Evolutionary conservation across 768 basidiomycete genomes (phyloP).

Genomic region (Agrocybe pediades): DNA sequence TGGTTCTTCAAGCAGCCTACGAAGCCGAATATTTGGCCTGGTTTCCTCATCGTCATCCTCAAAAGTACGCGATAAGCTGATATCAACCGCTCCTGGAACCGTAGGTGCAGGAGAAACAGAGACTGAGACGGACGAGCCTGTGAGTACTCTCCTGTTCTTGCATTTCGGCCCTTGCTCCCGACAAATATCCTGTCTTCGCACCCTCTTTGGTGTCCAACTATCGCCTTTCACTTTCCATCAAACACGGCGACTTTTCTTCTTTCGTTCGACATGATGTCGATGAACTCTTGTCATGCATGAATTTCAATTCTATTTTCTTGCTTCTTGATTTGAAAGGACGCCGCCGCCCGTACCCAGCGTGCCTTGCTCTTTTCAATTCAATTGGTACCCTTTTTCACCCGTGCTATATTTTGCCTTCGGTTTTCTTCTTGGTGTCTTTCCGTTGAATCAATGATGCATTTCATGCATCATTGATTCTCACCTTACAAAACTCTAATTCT

Average conservation of each 20-base stretch:
- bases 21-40: slow-evolving; percentile 31
- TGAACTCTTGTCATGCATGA: background rate
- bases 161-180: background rate
- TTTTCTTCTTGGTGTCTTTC: background rate
- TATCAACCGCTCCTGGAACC: slow-evolving; percentile 64
- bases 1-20: slow-evolving; percentile 23
- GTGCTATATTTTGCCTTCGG: background rate
- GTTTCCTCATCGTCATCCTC: slow-evolving; percentile 18
- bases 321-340: background rate
- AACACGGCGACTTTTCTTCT: background rate
- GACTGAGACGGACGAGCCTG: slow-evolving; percentile 77
- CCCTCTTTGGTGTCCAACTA: background rate
- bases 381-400: background rate
- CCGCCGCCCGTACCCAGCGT: too few relatives aligned
- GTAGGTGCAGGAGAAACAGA: slow-evolving; percentile 76
- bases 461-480: too few relatives aligned
- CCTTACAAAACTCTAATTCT: slow-evolving; percentile 1
- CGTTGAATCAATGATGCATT: background rate
- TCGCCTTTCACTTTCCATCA: background rate
- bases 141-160: slow-evolving; percentile 36
- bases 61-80: slow-evolving; percentile 43
- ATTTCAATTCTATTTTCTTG: background rate
- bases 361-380: background rate
- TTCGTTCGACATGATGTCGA: background rate
- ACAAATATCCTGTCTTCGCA: too few relatives aligned